These are phyloP conservation scores for Rhizopogon salebrosus DNA, from an alignment of 768 basidiomycete species.

Conservation along the genomic window DNA sequence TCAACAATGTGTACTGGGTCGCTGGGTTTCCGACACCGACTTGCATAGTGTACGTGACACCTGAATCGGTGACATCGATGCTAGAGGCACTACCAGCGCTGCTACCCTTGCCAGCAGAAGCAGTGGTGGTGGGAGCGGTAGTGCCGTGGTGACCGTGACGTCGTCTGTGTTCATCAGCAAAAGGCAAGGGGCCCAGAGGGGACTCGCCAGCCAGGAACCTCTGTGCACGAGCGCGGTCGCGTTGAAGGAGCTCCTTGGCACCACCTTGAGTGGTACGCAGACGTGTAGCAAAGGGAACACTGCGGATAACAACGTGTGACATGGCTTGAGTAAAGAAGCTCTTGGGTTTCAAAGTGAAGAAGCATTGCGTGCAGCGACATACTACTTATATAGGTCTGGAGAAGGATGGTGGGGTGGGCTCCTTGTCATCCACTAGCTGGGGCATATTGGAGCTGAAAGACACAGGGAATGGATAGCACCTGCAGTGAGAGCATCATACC, in stretches of 20 bases:
- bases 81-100: constrained; percentile 18
- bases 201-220: constrained; percentile 51
- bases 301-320: constrained; percentile 31
- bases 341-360: not conserved
- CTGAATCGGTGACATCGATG: constrained; percentile 50
- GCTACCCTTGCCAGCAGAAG: constrained; percentile 32
- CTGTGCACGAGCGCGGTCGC: constrained; percentile 46
- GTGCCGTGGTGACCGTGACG: constrained; percentile 23
- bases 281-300: constrained; percentile 36
- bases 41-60: constrained; percentile 46
- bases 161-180: constrained; percentile 21
- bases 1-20: constrained; percentile 43
- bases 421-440: not conserved
- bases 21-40: constrained; percentile 46
- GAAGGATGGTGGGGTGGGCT: not conserved
- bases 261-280: constrained; percentile 18
- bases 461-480: not conserved
- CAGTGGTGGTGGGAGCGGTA: constrained; percentile 20
- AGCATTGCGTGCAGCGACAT: not conserved
- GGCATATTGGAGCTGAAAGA: not conserved
- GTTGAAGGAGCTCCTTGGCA: constrained; percentile 41
- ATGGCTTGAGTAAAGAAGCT: constrained; percentile 19
- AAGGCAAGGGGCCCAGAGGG: constrained; percentile 45
- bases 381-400: constrained; percentile 14
- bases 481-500: no score